A percentile compares a stretch with the other conserved stretches of the same genome.
These are phyloP conservation scores for Nitzschia sp. DNA, from an alignment of 108 stramenopile species.

Conservation along the genomic window DNA sequence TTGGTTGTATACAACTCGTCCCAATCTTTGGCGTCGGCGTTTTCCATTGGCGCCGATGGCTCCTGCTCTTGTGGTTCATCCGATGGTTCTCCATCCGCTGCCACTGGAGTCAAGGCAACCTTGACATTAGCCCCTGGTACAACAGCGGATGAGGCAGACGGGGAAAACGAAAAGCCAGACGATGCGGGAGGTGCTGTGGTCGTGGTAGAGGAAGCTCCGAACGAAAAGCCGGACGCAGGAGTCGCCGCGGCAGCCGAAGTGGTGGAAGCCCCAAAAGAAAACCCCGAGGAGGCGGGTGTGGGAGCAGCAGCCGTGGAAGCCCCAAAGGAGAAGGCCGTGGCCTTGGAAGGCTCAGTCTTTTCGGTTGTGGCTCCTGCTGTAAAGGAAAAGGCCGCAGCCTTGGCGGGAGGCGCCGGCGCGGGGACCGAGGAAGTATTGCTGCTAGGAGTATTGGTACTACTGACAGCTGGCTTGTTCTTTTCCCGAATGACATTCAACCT, in stretches of 20 bases:
- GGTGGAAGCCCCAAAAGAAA: not conserved
- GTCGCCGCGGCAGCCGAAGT: not conserved
- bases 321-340: too few relatives aligned
- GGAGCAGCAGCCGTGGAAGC: too few relatives aligned
- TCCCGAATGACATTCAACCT: too few relatives aligned
- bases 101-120: slow-evolving; percentile 3
- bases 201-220: not conserved
- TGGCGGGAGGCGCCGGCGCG: too few relatives aligned
- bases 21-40: slow-evolving; percentile 23
- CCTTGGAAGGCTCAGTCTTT: too few relatives aligned
- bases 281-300: too few relatives aligned
- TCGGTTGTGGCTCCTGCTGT: too few relatives aligned
- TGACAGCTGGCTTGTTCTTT: too few relatives aligned
- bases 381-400: too few relatives aligned
- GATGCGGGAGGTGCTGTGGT: slow-evolving; percentile 10
- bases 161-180: slow-evolving; percentile 12
- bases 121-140: slow-evolving; percentile 16
- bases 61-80: slow-evolving; percentile 1
- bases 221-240: slow-evolving; percentile 8
- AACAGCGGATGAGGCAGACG: slow-evolving; percentile 1
- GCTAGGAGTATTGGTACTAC: too few relatives aligned
- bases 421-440: too few relatives aligned
- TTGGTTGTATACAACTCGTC: not conserved
- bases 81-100: not conserved
- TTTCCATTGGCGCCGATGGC: not conserved